These are phyloP conservation scores for Astraeus odoratus DNA, from an alignment of 768 basidiomycete genomes.

Conservation along the genomic window DNA sequence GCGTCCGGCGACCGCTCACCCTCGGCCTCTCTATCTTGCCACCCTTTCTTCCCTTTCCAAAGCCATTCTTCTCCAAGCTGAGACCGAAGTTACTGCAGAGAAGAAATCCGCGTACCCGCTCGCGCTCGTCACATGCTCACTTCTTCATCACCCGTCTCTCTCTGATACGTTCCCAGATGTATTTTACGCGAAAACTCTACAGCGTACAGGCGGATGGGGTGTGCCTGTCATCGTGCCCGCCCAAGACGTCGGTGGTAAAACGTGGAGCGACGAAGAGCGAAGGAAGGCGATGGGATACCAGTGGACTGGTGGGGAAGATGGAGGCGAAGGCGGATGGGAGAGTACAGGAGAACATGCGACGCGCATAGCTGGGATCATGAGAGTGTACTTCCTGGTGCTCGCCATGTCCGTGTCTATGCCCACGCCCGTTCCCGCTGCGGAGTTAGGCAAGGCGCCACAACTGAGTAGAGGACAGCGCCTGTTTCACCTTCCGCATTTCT, in stretches of 20 bases:
- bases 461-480: conserved; percentile 16
- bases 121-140: conserved; percentile 44
- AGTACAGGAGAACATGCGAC: conserved; percentile 50
- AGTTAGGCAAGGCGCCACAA: not conserved
- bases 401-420: conserved; percentile 31
- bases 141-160: not conserved
- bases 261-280: conserved; percentile 37
- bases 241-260: conserved; percentile 41
- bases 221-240: conserved; percentile 58
- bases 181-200: conserved; percentile 79
- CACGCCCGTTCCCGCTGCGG: conserved; percentile 27
- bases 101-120: conserved; percentile 80
- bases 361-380: conserved; percentile 72
- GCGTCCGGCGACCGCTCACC: conserved; percentile 22
- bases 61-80: conserved; percentile 83
- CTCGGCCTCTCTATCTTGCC: conserved; percentile 54
- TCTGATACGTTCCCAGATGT: conserved; percentile 60
- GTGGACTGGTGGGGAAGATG: conserved; percentile 17
- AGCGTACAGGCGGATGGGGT: conserved; percentile 85
- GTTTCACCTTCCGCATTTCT: conserved; percentile 59
- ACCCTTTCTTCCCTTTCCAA: conserved; percentile 86
- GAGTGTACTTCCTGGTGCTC: conserved; percentile 80
- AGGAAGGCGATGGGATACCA: conserved; percentile 55
- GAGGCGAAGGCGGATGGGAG: conserved; percentile 40
- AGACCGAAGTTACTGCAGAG: conserved; percentile 88